Conservation (phyloP, 805 yeast species). For the Candida tibetensis region DNA sequence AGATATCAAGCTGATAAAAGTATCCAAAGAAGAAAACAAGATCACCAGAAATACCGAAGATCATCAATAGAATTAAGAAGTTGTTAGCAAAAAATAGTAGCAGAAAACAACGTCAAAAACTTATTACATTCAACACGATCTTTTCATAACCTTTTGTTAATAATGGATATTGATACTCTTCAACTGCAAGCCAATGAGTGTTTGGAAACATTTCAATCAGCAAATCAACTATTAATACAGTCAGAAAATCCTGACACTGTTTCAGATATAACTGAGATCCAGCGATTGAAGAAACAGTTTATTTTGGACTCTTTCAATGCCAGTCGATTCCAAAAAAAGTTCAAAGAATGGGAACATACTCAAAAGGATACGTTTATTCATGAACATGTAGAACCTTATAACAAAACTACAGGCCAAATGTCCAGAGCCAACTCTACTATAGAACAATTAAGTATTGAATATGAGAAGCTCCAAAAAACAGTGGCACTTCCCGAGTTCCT, state of each 20-base stretch:
- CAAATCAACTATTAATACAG: neutral
- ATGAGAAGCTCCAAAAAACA: slow-evolving; percentile 20
- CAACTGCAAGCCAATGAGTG: neutral
- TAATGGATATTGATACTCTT: neutral
- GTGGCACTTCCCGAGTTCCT: slow-evolving; percentile 9
- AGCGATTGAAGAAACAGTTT: slow-evolving; percentile 13
- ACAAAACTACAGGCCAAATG: slow-evolving; percentile 28
- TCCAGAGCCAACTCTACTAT: slow-evolving; percentile 25
- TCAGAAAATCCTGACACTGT: neutral
- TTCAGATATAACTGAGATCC: neutral
- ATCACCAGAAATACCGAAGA: too few species aligned
- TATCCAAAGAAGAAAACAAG: too few species aligned
- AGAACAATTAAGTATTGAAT: slow-evolving; percentile 19
- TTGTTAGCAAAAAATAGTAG: too few species aligned
- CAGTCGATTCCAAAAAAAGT: slow-evolving; percentile 28
- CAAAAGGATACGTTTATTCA: slow-evolving; percentile 18
- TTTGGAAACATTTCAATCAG: slow-evolving; percentile 2
- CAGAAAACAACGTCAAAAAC: too few species aligned
- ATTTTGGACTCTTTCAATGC: slow-evolving; percentile 36
- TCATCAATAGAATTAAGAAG: too few species aligned
- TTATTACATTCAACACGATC: too few species aligned
- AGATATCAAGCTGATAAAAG: too few species aligned
- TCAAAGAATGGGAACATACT: slow-evolving; percentile 27
- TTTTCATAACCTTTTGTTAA: too few species aligned
- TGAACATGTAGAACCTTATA: slow-evolving; percentile 26